phyloP scores from a whole-genome alignment of 73 alveolate species.

The Blepharisma japonicum region DNA sequence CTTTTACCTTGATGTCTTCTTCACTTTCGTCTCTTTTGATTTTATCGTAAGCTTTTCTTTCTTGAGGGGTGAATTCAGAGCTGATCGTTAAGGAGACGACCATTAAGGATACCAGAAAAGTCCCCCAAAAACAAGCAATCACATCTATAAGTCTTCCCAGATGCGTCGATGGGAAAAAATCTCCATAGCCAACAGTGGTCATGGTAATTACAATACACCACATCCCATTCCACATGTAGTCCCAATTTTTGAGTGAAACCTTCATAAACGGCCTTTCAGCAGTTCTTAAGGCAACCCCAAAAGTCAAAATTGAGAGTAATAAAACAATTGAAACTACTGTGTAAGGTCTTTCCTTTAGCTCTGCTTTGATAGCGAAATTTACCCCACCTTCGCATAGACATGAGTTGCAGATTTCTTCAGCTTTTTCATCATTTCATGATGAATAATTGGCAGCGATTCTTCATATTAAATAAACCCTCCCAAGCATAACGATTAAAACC shows the following conservation, averaged over 20 bases:
- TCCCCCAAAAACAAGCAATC: slow-evolving; percentile 77
- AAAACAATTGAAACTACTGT: slow-evolving; percentile 61
- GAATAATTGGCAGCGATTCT: slow-evolving; percentile 54
- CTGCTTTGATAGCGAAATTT: slow-evolving; percentile 73
- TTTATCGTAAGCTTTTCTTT: slow-evolving; percentile 70
- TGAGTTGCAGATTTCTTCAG: slow-evolving; percentile 62
- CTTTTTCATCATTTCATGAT: slow-evolving; percentile 65
- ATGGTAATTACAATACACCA: slow-evolving; percentile 87
- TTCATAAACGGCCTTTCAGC: slow-evolving; percentile 68
- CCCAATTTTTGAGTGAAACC: slow-evolving; percentile 70
- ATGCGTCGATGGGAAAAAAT: slow-evolving; percentile 84
- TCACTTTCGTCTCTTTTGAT: slow-evolving; percentile 44
- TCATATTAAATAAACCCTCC: slow-evolving; percentile 55
- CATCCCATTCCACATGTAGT: slow-evolving; percentile 83
- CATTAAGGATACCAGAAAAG: slow-evolving; percentile 71
- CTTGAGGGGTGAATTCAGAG: slow-evolving; percentile 64
- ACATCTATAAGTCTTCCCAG: slow-evolving; percentile 74
- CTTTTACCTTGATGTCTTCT: background rate
- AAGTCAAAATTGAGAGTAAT: slow-evolving; percentile 44
- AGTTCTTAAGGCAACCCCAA: slow-evolving; percentile 71
- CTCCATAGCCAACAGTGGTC: slow-evolving; percentile 94
- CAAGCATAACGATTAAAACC: slow-evolving; percentile 29
- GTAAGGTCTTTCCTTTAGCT: slow-evolving; percentile 70
- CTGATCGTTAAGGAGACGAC: slow-evolving; percentile 75
- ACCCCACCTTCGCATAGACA: slow-evolving; percentile 75